Evolutionary conservation across 768 basidiomycete species (phyloP), one percentile per base, ranked within the genome.

Genomic region (Boletellus emodensis): DNA sequence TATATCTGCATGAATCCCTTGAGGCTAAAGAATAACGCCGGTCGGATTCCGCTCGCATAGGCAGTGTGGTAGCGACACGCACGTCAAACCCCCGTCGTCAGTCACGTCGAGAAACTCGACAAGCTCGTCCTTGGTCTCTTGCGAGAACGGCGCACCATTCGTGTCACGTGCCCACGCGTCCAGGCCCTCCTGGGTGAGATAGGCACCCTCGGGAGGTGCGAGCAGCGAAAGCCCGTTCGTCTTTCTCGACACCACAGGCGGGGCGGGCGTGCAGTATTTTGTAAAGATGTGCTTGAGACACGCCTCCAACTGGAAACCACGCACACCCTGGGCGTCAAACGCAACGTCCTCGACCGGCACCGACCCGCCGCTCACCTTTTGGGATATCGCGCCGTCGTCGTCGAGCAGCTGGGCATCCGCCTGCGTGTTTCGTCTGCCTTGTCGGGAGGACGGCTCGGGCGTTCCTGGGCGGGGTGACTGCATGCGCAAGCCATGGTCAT

Each of bases 1-100:
- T 90, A 91, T 48, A 91, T 80, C 63, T 90, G 87, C 63, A 89
- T 62, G 61, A 92, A 90, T 2, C 89, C 88, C 62, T 84, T 84
- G 62, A 88, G 81, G 15, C 88, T 90, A 44, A 14, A 38, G 18
- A 14, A 35, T 20, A 14, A 20, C 17, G 2, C 40, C 42, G 20
- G 26, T 48, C 5, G 44, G 10, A 47, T 44, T 32, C 14, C 22
- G 33, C 45, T 12, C 14, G 22, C 17, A 26, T 6, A 20, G 36
- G 30, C 41, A 20, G 12, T 34, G 12, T 26, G 35, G 26, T 28
- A 45, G 34, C 8, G 20, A 8, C 44, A 75, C 84, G 51, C 64
- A 90, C 87, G 88, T 90, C 48, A 91, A 72, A 54, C 78, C 71
- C 11, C 86, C 85, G 38, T 83, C 80, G 35, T 83, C 84, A 18